phyloP scores from a whole-genome alignment of 208 protist species.

The Acanthamoeba royreba region DNA sequence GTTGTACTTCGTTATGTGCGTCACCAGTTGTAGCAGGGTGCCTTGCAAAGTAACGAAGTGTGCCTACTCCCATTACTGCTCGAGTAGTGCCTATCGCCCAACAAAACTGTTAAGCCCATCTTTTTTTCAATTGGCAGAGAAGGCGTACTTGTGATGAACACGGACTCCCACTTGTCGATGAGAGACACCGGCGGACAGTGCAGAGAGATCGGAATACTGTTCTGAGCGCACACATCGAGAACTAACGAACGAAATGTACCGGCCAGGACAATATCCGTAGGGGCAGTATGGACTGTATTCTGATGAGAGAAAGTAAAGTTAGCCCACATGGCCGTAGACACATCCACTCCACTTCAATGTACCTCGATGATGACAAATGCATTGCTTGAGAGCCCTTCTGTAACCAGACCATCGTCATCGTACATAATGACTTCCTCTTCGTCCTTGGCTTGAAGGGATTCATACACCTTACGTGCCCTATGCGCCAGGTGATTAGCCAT shows the following conservation, averaged over 20 bases:
- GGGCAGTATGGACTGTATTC: neutral
- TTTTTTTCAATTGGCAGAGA: too few relatives aligned
- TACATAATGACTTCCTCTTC: constrained; percentile 23
- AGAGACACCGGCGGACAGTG: neutral
- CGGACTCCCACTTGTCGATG: neutral
- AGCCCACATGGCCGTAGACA: too few relatives aligned
- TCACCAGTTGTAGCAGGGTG: too few relatives aligned
- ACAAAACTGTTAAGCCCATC: too few relatives aligned
- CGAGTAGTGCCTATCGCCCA: neutral
- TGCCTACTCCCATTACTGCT: neutral
- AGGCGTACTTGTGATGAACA: constrained; percentile 1
- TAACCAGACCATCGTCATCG: neutral
- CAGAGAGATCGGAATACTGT: neutral
- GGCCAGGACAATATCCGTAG: neutral
- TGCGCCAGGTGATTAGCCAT: too few relatives aligned
- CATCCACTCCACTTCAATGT: too few relatives aligned
- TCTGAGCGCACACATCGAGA: neutral
- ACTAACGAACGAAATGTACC: neutral
- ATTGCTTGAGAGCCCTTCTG: constrained; percentile 11
- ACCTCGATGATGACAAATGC: neutral
- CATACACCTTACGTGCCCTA: constrained; percentile 12
- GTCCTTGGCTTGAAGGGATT: neutral
- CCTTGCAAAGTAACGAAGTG: neutral
- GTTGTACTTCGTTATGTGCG: neutral
- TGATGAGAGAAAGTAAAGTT: neutral